Evolutionary conservation across 352 stramenopile species (phyloP).

Genomic region (Phytophthora parvispora): DNA sequence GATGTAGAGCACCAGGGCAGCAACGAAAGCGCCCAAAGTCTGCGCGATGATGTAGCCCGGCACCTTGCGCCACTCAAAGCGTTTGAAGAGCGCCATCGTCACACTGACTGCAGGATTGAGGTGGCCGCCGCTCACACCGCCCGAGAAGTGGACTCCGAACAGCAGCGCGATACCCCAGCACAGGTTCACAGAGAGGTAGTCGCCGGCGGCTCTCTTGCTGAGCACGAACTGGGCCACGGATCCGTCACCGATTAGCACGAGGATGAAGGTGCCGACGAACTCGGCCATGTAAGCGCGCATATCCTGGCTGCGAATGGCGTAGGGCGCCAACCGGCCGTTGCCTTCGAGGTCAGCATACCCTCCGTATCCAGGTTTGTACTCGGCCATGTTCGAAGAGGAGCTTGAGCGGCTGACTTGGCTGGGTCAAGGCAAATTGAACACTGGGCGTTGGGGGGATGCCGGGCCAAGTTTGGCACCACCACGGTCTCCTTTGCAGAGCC

Average conservation of each 20-base stretch:
- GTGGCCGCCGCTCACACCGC: constrained; percentile 74
- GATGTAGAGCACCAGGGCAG: constrained; percentile 72
- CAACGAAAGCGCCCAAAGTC: constrained; percentile 71
- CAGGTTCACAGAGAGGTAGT: constrained; percentile 78
- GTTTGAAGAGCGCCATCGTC: constrained; percentile 70
- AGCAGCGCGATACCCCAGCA: constrained; percentile 80
- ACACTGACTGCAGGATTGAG: constrained; percentile 78
- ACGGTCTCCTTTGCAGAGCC: background rate
- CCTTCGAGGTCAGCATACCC: constrained; percentile 26
- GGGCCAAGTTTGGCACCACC: constrained; percentile 3
- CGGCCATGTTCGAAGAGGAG: constrained; percentile 25
- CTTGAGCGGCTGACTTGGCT: constrained; percentile 18
- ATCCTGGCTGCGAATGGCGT: constrained; percentile 19
- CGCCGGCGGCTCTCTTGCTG: constrained; percentile 61
- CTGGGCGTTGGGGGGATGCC: constrained; percentile 8
- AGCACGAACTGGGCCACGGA: constrained; percentile 66
- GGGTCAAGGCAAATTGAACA: constrained; percentile 32
- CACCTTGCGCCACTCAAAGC: constrained; percentile 70
- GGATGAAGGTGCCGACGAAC: constrained; percentile 72
- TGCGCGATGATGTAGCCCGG: constrained; percentile 74
- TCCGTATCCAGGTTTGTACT: constrained; percentile 39
- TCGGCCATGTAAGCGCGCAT: constrained; percentile 44
- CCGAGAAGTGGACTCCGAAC: constrained; percentile 75
- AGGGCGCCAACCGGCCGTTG: constrained; percentile 15
- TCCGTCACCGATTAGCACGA: constrained; percentile 65